Conservation (phyloP, 2,329 filamentous ascomycete genomes). For the Blumeria hordei region DNA sequence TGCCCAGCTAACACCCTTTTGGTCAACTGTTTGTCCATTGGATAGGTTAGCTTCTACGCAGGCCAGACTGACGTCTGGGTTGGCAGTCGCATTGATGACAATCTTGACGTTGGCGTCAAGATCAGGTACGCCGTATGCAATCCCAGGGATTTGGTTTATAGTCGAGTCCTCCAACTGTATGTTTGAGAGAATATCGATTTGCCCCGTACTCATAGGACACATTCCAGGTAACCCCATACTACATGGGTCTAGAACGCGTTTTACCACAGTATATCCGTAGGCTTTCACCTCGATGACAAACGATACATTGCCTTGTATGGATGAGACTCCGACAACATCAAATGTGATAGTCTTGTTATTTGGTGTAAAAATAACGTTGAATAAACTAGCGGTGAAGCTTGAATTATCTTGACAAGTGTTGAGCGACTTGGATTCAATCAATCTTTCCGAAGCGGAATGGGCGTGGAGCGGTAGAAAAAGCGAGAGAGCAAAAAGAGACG, state of each 20-base stretch:
- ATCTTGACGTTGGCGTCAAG: conserved; percentile 68
- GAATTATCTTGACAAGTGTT: conserved; percentile 68
- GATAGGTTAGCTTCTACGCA: conserved; percentile 75
- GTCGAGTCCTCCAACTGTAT: conserved; percentile 31
- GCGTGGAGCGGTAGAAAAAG: too few relatives aligned
- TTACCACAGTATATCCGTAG: conserved; percentile 57
- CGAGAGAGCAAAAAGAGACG: too few relatives aligned
- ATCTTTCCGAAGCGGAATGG: conserved; percentile 5
- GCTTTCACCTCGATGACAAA: conserved; percentile 56
- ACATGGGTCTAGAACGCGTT: conserved; percentile 52
- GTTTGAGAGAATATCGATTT: conserved; percentile 54
- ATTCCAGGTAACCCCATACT: conserved; percentile 42
- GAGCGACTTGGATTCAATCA: conserved; percentile 54
- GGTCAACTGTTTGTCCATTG: conserved; percentile 79
- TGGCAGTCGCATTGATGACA: conserved; percentile 46
- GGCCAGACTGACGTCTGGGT: conserved; percentile 37
- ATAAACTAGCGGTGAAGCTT: conserved; percentile 66
- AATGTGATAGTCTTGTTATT: conserved; percentile 48
- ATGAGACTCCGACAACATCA: conserved; percentile 59
- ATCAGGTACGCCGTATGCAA: conserved; percentile 77
- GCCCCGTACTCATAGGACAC: conserved; percentile 75
- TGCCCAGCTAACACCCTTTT: conserved; percentile 70
- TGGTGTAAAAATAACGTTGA: conserved; percentile 63
- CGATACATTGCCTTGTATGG: conserved; percentile 57
- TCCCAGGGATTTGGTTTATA: conserved; percentile 45